Conservation (phyloP, 2,329 filamentous ascomycete genomes). For the Fusarium zealandicum region DNA sequence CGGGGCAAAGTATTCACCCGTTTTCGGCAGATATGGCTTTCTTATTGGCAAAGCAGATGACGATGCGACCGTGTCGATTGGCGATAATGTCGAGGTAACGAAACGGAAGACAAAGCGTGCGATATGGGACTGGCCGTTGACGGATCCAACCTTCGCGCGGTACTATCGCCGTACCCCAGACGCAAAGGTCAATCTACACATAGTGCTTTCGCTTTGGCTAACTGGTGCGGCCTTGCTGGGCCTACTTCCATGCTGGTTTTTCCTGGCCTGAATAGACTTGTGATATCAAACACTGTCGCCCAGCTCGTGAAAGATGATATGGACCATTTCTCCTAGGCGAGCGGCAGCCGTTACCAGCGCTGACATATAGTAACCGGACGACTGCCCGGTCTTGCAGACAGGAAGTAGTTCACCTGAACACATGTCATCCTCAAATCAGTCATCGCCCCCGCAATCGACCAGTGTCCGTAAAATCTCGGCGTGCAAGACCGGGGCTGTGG, state of each 20-base stretch:
- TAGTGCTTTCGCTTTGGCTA: slow-evolving; percentile 30
- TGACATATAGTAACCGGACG: not conserved
- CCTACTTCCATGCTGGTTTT: slow-evolving; percentile 26
- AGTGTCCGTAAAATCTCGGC: slow-evolving; percentile 28
- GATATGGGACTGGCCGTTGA: slow-evolving; percentile 59
- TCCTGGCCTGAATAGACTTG: slow-evolving; percentile 20
- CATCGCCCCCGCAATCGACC: slow-evolving; percentile 17
- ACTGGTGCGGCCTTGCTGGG: slow-evolving; percentile 24
- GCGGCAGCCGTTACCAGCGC: not conserved
- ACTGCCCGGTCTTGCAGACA: not conserved
- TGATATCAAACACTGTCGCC: slow-evolving; percentile 1
- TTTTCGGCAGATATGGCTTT: slow-evolving; percentile 79
- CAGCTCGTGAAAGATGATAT: slow-evolving; percentile 7
- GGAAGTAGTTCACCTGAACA: slow-evolving; percentile 5
- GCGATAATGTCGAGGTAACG: slow-evolving; percentile 63
- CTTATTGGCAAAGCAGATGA: slow-evolving; percentile 45
- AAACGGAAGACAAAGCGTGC: slow-evolving; percentile 59
- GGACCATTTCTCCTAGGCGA: slow-evolving; percentile 10
- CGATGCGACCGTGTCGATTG: slow-evolving; percentile 33
- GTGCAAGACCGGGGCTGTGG: slow-evolving; percentile 24
- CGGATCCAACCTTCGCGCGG: slow-evolving; percentile 32
- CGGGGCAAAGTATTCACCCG: slow-evolving; percentile 71
- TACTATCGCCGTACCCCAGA: slow-evolving; percentile 35
- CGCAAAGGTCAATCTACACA: slow-evolving; percentile 7
- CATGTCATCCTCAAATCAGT: slow-evolving; percentile 8